Evolutionary conservation across 148 eudicot species (phyloP).

Genomic region (Rhododendron simsii): DNA sequence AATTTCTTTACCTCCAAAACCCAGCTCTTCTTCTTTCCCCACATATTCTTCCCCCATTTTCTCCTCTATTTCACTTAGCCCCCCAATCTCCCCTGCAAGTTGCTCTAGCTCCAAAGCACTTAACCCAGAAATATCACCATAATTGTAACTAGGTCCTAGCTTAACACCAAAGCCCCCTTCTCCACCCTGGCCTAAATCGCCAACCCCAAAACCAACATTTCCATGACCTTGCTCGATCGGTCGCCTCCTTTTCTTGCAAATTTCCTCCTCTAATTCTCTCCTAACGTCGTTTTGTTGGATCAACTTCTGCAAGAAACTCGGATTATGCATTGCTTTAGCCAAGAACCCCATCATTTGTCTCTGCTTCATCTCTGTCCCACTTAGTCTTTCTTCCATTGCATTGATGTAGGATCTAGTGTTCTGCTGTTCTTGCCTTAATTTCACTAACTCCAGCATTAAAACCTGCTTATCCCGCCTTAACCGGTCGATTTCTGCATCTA

Average conservation of each 20-base stretch:
- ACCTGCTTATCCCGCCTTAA: conserved; percentile 7
- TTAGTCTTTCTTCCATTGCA: conserved; percentile 10
- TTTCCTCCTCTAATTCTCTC: conserved; percentile 5
- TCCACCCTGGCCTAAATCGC: background rate
- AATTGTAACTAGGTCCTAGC: background rate
- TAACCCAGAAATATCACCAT: background rate
- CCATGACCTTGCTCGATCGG: conserved; percentile 1
- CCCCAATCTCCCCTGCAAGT: conserved; percentile 27
- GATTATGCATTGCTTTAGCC: conserved; percentile 5
- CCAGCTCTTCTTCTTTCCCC: conserved; percentile 15
- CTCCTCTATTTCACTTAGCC: background rate
- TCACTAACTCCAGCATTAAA: conserved; percentile 1
- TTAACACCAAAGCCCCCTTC: background rate
- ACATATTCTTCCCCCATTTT: conserved; percentile 9
- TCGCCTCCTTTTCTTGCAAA: conserved; percentile 8
- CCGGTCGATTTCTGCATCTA: background rate
- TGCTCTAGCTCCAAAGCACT: conserved; percentile 21
- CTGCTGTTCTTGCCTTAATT: conserved; percentile 11
- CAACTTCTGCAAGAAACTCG: background rate
- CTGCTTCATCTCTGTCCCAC: conserved; percentile 6
- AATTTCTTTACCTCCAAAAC: background rate
- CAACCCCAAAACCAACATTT: background rate
- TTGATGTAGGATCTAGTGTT: background rate
- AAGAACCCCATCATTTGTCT: conserved; percentile 9
- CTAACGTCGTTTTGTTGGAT: background rate